Evolutionary conservation across 148 eudicot species (phyloP).

Genomic region (Simmondsia chinensis): DNA sequence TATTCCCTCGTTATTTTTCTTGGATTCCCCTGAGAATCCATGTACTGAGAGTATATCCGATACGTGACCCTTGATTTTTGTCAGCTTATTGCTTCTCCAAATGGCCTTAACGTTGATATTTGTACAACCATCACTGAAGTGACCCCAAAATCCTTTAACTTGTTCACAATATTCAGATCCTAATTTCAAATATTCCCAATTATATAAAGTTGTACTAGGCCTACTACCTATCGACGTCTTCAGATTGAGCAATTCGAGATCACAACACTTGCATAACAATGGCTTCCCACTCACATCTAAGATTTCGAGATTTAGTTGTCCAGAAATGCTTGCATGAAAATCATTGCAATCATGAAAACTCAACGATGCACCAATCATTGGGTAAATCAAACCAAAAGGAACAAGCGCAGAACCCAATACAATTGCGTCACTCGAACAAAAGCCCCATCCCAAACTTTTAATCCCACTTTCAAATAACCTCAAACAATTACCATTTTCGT

Average conservation of each 20-base stretch:
- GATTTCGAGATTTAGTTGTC: conserved; percentile 60
- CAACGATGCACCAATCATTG: conserved; percentile 41
- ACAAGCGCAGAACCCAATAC: conserved; percentile 67
- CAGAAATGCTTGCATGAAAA: conserved; percentile 18
- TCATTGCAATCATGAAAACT: conserved; percentile 9
- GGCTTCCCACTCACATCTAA: conserved; percentile 64
- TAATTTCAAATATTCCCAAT: conserved; percentile 13
- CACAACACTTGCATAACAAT: conserved; percentile 65
- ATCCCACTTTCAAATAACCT: conserved; percentile 25
- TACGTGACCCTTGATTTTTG: conserved; percentile 7
- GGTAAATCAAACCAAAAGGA: conserved; percentile 71
- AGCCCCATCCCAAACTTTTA: conserved; percentile 67
- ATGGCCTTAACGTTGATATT: conserved; percentile 46
- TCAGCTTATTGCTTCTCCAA: conserved; percentile 14
- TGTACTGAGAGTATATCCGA: conserved; percentile 37
- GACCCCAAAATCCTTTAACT: conserved; percentile 12
- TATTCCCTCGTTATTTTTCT: conserved; percentile 27
- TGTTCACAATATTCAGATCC: conserved; percentile 16
- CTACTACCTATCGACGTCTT: conserved; percentile 10
- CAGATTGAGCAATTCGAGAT: conserved; percentile 55
- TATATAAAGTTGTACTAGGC: conserved; percentile 11
- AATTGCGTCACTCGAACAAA: conserved; percentile 50
- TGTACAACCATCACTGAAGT: conserved; percentile 24
- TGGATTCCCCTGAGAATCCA: conserved; percentile 17
- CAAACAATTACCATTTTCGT: conserved; percentile 14